Evolutionary conservation across 179 eudicot species (phyloP), one percentile per base, ranked within the genome.

Genomic region (Corrigiola litoralis): DNA sequence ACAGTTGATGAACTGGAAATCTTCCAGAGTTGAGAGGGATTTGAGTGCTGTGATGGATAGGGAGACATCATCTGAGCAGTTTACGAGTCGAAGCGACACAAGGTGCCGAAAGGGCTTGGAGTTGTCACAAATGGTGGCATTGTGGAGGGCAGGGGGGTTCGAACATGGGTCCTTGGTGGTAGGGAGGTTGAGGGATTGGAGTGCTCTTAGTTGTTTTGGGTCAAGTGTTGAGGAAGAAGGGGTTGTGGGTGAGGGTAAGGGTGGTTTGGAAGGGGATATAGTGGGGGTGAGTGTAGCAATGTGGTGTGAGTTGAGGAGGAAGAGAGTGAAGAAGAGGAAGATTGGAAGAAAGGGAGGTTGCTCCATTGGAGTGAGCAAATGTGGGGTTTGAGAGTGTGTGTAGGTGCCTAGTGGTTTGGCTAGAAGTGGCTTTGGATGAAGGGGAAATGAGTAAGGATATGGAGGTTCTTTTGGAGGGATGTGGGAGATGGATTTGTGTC

Each of bases 131-230:
- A 63, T 18, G 71, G 80, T 69, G 78, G 80, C 63, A 76, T 77
- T 69, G 66, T 75, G 69, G 62, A 41, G 67, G 77, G 73, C 34
- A 36, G 77, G 69, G 3, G 82, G 85, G n/a, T 65, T 61, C 0
- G 84, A 72, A 71, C 97, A 94, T 4, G 97, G 97, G 79, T 86
- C 82, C 37, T 80, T 76, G 29, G 82, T 42, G 27, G 82, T 85
- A 28, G 97, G 88, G 56, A 87, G 32, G 68, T 80, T 78, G 44
- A 87, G 89, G 47, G 97, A 84, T 60, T 85, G 80, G 63, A 94
- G 88, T 56, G 98, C 94, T 69, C 61, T 72, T 13, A 87, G 50
- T 48, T 92, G 97, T 52, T 81, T 87, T 0, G 95, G 98, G 84
- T 90, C 92, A 2, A 92, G 96, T 1, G 88, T 63, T 45, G 87